Evolutionary conservation across 116 monocot species (phyloP).

Genomic region (Iris pallida): DNA sequence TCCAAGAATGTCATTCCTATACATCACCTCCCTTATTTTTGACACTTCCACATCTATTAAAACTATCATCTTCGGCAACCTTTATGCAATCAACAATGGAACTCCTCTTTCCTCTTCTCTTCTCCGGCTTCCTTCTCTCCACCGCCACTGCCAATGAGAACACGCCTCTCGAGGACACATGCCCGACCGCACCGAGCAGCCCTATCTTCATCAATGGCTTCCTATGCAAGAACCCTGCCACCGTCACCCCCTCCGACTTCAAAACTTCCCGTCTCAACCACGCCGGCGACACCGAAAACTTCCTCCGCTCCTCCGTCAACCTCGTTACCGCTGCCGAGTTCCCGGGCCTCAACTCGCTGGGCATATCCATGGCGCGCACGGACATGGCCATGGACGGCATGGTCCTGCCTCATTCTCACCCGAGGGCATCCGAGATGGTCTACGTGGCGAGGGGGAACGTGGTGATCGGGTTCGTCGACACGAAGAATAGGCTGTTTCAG

Average conservation of each 20-base stretch:
- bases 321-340: conserved; percentile 25
- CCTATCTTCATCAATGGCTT: conserved; percentile 24
- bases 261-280: conserved; percentile 24
- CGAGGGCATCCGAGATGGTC: conserved; percentile 27
- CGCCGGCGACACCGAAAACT: conserved; percentile 27
- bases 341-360: conserved; percentile 28
- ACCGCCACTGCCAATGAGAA: not conserved
- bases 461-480: conserved; percentile 17
- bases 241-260: conserved; percentile 25
- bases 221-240: conserved; percentile 22
- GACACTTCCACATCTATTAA: not conserved
- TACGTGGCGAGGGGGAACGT: conserved; percentile 13
- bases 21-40: not conserved
- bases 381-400: conserved; percentile 19
- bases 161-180: conserved; percentile 20
- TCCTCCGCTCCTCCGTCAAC: conserved; percentile 17
- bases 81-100: not conserved
- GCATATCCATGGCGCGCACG: conserved; percentile 17
- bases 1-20: not conserved
- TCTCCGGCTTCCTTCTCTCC: not conserved
- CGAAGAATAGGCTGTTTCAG: conserved; percentile 14
- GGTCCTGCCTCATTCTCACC: conserved; percentile 27
- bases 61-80: not conserved
- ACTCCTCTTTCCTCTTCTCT: not conserved
- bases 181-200: conserved; percentile 8